phyloP scores from a whole-genome alignment of 352 stramenopile species.

The Phytophthora pisi region DNA sequence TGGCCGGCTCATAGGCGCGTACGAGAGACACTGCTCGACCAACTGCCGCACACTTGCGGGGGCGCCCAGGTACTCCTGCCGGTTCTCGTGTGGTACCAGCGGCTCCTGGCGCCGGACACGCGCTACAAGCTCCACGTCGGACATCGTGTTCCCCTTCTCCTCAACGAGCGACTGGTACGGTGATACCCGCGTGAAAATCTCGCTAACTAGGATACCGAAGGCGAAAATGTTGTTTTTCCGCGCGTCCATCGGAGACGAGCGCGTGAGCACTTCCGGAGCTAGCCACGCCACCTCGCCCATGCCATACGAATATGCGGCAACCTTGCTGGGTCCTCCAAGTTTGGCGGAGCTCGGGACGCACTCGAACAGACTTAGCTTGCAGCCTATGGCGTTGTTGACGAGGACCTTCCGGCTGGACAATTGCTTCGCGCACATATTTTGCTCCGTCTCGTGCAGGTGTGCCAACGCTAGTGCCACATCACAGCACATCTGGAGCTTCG shows the following conservation, averaged over 20 bases:
- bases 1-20: constrained; percentile 54
- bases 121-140: constrained; percentile 54
- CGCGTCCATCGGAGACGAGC: constrained; percentile 49
- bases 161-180: constrained; percentile 59
- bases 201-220: constrained; percentile 65
- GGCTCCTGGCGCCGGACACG: constrained; percentile 41
- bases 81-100: constrained; percentile 53
- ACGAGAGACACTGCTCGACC: constrained; percentile 59
- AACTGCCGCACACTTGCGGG: constrained; percentile 45
- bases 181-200: constrained; percentile 57
- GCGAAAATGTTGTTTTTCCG: constrained; percentile 66
- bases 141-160: constrained; percentile 54
- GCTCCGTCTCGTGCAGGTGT: constrained; percentile 64
- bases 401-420: constrained; percentile 68
- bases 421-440: constrained; percentile 51
- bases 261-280: constrained; percentile 58
- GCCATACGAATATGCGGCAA: constrained; percentile 39
- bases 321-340: constrained; percentile 24
- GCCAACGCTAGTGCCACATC: constrained; percentile 65
- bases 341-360: constrained; percentile 52
- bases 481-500: constrained; percentile 69
- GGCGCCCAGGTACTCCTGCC: constrained; percentile 43
- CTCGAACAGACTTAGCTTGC: constrained; percentile 71
- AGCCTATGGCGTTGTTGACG: constrained; percentile 46
- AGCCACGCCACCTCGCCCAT: constrained; percentile 59